Evolutionary conservation across 768 basidiomycete genomes (phyloP), one percentile per base, ranked within the genome.

Genomic region (Russula dissimulans): DNA sequence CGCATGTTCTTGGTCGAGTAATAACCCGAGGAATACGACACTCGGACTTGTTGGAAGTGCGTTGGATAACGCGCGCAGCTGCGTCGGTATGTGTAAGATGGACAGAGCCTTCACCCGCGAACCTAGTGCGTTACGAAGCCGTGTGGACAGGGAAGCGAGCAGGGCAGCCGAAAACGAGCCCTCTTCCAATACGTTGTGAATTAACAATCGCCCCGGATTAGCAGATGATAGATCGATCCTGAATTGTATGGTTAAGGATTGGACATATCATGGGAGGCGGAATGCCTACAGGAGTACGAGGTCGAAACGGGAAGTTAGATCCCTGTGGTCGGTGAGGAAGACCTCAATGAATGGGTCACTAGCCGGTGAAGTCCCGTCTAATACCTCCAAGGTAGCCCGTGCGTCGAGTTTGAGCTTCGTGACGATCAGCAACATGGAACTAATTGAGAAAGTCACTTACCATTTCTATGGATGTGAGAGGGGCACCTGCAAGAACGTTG

Each of bases 401-500:
- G 94, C 93, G 67, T 97, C 92, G 49, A 86, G 76, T 59, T 77
- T 77, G 38, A 94, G 81, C 91, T 94, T 65, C 57, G 41, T n/a
- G 8, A 54, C 14, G 17, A 59, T 58, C 10, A 59, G 26, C 61
- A 26, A 10, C 43, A 65, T n/a, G 57, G 39, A 32, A 38, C 41
- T 17, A 5, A 26, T 41, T 10, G 44, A 18, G 12, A 66, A 34
- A 58, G 12, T 41, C 32, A 48, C 79, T 67, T 70, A 94, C 89
- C 72, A 95, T 73, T 52, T 89, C 81, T 1, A 98, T 75, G 1
- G 91, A 93, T 3, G 87, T 80, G 14, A 82, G 65, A 18, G 94
- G 89, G 34, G 95, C 80, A 9, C 81, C 84, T 0, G 85, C 81
- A 22, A 95, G 72, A 10, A 95, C 68, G 69, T 99, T 98, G 49